A percentile compares a stretch with the other conserved stretches of the same genome.
These are phyloP conservation scores for Pyrus hybrid DNA, from an alignment of 331 rosid genomes.

Conservation along the genomic window DNA sequence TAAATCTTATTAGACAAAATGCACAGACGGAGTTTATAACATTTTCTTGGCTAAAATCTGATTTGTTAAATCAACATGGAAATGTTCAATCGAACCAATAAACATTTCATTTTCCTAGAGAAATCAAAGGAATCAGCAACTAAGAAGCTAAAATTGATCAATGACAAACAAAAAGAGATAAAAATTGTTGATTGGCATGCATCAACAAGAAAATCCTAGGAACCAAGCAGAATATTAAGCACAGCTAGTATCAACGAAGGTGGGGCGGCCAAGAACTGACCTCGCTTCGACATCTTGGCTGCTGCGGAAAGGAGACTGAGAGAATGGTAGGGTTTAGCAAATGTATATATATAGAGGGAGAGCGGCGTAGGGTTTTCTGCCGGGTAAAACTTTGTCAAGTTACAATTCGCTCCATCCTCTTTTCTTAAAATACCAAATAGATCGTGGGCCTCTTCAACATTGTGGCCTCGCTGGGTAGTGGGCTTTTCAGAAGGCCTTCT, in stretches of 20 bases:
- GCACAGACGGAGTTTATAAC: not conserved
- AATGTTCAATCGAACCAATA: not conserved
- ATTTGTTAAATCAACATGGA: not conserved
- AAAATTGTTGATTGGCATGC: not conserved
- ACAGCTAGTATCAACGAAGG: not conserved
- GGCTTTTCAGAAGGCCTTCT: not conserved
- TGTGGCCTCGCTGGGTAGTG: not conserved
- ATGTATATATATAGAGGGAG: not conserved
- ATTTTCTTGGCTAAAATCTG: not conserved
- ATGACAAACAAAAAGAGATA: not conserved
- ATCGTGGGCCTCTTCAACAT: not conserved
- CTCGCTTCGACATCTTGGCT: slow-evolving; percentile 57
- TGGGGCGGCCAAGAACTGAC: slow-evolving; percentile 3
- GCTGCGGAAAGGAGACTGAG: slow-evolving; percentile 9
- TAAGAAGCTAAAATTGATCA: not conserved
- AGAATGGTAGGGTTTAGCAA: not conserved
- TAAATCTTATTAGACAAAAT: not conserved
- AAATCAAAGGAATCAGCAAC: not conserved
- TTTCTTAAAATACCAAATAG: not conserved
- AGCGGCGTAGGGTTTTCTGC: slow-evolving; percentile 34
- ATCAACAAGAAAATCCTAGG: not conserved
- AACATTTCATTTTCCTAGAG: not conserved
- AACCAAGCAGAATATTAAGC: not conserved
- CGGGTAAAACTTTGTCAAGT: not conserved
- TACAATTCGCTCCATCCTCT: not conserved